Base-by-base conservation (phyloP, 768 basidiomycete species). In the Suillus placidus region DNA sequence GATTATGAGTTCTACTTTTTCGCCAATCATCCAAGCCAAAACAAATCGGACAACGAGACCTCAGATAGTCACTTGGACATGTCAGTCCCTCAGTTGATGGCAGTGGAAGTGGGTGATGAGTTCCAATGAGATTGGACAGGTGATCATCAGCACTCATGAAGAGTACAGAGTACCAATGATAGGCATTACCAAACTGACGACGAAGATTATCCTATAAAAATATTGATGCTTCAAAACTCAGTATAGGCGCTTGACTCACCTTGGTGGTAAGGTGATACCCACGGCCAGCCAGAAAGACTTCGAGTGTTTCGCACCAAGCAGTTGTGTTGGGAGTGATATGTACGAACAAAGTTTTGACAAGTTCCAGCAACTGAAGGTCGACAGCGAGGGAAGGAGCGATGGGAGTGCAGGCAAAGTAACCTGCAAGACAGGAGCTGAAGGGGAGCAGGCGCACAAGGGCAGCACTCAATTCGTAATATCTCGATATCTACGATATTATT, bases 401-500 rank as follows among this genome's bases (percentile, higher is more conserved):
- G 2, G 78, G 78, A 20, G 76, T 65, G 38, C 70, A 74, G 18
- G 78, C 70, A 58, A 79, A 77, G 13, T 71, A 67, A 3, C 75
- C 72, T n/a, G 12, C 20, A 43, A 43, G 62, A 26, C 2, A 79
- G 57, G 7, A 78, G 72, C 52, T 79, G 76, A 12, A 34, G 34
- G 16, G 73, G 64, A 4, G 68, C 74, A 64, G 65, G 63, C 3
- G 3, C 37, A 14, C 64, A 65, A 10, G 47, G 1, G 16, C 64
- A 65, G 8, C 60, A 35, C 6, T 38, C n/a, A 16, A 65, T 38
- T 26, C 9, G 35, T n/a, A 65, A 14, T 38, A 18, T 18, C 23
- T 62, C 37, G 2, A 65, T n/a, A 45, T 32, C 64, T 65, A 23
- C 12, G 14, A 65, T 43, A 20, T 54, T 61, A 49, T 49, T 0